Evolutionary conservation across 495 filamentous ascomycete species (phyloP).

Genomic region (Pseudevernia furfuracea): DNA sequence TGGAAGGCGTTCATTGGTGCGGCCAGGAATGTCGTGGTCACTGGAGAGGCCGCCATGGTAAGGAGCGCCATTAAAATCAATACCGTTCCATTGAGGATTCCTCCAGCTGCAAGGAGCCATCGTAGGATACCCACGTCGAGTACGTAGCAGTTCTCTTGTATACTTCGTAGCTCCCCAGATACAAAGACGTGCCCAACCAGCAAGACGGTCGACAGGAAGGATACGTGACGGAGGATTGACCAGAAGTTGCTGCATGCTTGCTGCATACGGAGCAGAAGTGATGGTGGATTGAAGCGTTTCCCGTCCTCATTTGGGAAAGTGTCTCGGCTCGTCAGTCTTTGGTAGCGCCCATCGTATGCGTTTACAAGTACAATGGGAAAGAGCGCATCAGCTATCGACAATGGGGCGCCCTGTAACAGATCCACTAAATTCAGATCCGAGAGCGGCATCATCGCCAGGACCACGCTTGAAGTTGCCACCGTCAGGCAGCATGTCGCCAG

Average conservation of each 20-base stretch:
- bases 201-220: slow-evolving; percentile 4
- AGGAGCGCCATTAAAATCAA: slow-evolving; percentile 2
- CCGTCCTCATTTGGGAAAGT: neutral
- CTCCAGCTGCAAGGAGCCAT: neutral
- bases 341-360: neutral
- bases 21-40: neutral
- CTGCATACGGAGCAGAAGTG: neutral
- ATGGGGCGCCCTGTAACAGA: neutral
- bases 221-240: slow-evolving; percentile 15
- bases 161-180: slow-evolving; percentile 12
- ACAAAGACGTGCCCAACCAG: slow-evolving; percentile 10
- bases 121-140: slow-evolving; percentile 3
- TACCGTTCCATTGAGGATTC: slow-evolving; percentile 5
- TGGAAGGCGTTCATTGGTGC: slow-evolving; percentile 6
- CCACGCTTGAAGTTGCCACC: slow-evolving; percentile 5
- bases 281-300: neutral
- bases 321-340: neutral
- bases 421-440: neutral
- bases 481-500: slow-evolving; percentile 5
- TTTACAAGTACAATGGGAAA: slow-evolving; percentile 9
- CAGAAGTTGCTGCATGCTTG: slow-evolving; percentile 1
- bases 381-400: slow-evolving; percentile 14
- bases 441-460: slow-evolving; percentile 1
- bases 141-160: slow-evolving; percentile 18
- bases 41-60: neutral